phyloP scores from a whole-genome alignment of 176 grass and related monocot genomes.

The Calamus simplicifolius region DNA sequence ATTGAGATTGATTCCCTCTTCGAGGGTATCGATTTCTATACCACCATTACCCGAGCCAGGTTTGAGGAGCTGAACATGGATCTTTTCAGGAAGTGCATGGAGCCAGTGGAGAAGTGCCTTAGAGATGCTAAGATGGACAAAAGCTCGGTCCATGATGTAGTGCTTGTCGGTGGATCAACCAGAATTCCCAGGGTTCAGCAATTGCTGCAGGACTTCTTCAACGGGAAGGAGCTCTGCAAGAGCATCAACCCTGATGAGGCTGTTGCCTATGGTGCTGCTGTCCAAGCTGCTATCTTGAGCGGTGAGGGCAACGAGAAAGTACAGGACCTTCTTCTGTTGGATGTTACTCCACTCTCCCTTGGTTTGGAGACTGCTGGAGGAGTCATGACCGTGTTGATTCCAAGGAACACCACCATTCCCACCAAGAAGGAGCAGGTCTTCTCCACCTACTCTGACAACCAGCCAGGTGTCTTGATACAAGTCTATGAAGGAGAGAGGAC shows the following conservation, averaged over 20 bases:
- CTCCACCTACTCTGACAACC: constrained; percentile 88
- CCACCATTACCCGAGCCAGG: constrained; percentile 76
- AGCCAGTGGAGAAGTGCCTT: constrained; percentile 88
- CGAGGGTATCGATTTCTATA: constrained; percentile 94
- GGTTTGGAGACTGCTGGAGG: constrained; percentile 73
- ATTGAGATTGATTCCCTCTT: constrained; percentile 90
- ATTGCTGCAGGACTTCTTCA: constrained; percentile 92
- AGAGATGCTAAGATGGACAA: constrained; percentile 98
- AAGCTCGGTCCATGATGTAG: constrained; percentile 69
- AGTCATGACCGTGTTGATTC: constrained; percentile 73
- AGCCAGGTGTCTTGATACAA: constrained; percentile 84
- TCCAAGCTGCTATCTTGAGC: constrained; percentile 77
- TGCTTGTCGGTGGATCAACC: constrained; percentile 85
- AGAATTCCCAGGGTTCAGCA: constrained; percentile 82
- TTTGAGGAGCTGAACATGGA: constrained; percentile 99
- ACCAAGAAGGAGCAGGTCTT: constrained; percentile 95
- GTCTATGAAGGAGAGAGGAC: constrained; percentile 86
- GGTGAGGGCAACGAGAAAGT: constrained; percentile 89
- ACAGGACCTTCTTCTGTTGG: constrained; percentile 68
- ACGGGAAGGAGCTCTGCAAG: constrained; percentile 97
- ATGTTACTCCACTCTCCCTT: constrained; percentile 67
- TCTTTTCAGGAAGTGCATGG: constrained; percentile 88
- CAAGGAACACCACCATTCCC: constrained; percentile 77
- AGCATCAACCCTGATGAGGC: constrained; percentile 99
- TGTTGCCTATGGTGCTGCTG: constrained; percentile 84